These are phyloP conservation scores for bread wheat (Triticum aestivum) DNA, from an alignment of 176 grass and related monocot genomes.

Conservation along the genomic window DNA sequence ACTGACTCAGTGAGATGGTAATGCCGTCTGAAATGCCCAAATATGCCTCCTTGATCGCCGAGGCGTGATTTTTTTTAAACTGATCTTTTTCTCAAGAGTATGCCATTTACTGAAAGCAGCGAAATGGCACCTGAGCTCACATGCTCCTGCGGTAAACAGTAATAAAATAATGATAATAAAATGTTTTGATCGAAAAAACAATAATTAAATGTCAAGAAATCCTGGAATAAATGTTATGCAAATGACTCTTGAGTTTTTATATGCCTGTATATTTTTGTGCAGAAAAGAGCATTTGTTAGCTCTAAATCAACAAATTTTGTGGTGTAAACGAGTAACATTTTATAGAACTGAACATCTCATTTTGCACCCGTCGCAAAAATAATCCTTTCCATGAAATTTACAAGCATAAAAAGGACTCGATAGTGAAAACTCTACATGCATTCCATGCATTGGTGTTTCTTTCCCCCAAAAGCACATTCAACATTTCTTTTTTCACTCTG, in stretches of 20 bases:
- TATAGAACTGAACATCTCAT: background rate
- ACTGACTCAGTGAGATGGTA: background rate
- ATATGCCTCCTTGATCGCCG: background rate
- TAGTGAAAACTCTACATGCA: background rate
- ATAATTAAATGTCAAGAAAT: background rate
- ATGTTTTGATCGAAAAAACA: background rate
- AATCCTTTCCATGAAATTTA: background rate
- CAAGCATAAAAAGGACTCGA: background rate
- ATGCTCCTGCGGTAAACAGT: background rate
- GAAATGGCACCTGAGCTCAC: constrained; percentile 9
- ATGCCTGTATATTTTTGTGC: background rate
- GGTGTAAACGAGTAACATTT: background rate
- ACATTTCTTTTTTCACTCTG: background rate
- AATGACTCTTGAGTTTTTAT: background rate
- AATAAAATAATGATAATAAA: background rate
- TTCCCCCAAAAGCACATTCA: background rate
- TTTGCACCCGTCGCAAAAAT: background rate
- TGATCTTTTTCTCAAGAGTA: background rate
- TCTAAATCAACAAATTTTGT: background rate
- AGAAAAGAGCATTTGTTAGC: background rate
- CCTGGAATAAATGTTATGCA: background rate
- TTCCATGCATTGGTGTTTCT: background rate
- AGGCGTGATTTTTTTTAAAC: background rate
- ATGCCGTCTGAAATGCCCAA: background rate
- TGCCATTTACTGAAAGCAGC: background rate